phyloP scores from a whole-genome alignment of 148 eudicot species.

The Vaccinium vitisidaea region DNA sequence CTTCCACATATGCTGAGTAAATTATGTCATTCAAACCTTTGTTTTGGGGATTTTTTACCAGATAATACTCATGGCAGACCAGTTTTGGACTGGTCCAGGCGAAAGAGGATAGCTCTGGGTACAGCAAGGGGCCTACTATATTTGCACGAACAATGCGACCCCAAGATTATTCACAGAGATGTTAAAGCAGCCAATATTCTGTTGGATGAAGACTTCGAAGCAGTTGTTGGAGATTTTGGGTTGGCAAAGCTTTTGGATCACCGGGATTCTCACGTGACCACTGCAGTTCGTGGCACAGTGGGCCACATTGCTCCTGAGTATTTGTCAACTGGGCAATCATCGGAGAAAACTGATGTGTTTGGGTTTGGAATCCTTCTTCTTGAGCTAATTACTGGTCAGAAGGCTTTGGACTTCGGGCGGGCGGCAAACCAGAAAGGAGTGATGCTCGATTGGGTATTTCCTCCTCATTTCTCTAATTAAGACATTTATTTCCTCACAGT shows the following conservation, averaged over 20 bases:
- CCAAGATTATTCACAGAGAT: conserved; percentile 89
- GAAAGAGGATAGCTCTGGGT: conserved; percentile 81
- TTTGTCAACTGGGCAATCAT: conserved; percentile 88
- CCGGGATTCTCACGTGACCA: conserved; percentile 83
- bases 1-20: background rate
- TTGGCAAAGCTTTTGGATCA: conserved; percentile 89
- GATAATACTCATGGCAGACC: conserved; percentile 68
- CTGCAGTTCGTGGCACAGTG: conserved; percentile 91
- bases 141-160: conserved; percentile 91
- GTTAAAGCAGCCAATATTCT: conserved; percentile 95
- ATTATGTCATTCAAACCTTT: background rate
- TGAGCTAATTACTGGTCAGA: conserved; percentile 88
- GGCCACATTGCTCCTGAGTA: conserved; percentile 98
- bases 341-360: conserved; percentile 94
- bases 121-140: conserved; percentile 86
- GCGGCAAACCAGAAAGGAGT: conserved; percentile 77
- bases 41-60: conserved; percentile 21
- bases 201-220: conserved; percentile 89
- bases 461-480: background rate
- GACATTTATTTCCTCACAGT: background rate
- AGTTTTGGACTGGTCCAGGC: conserved; percentile 79
- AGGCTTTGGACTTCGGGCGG: conserved; percentile 78
- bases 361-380: conserved; percentile 91
- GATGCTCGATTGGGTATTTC: conserved; percentile 87
- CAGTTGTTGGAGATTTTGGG: conserved; percentile 97